Conservation (phyloP, 768 basidiomycete species). For the Auriscalpium microsporum region DNA sequence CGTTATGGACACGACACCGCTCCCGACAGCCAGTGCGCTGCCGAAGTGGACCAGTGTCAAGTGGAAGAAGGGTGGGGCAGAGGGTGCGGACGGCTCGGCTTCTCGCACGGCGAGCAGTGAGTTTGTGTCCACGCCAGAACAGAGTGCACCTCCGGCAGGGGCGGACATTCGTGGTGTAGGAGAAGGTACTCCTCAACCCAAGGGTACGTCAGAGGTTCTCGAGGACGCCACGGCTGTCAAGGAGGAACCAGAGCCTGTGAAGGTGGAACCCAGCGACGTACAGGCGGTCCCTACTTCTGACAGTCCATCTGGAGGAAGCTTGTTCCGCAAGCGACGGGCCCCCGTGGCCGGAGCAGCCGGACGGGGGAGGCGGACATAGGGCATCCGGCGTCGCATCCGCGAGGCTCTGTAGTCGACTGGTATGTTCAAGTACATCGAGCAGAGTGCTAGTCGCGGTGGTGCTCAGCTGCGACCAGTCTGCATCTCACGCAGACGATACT, state of each 20-base stretch:
- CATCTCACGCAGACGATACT: too few relatives aligned
- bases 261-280: neutral
- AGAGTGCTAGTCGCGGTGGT: too few relatives aligned
- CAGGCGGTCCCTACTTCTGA: neutral
- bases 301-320: conserved; percentile 1
- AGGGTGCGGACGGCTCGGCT: neutral
- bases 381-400: too few relatives aligned
- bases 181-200: too few relatives aligned
- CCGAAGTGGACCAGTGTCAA: conserved; percentile 14
- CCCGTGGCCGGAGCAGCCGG: conserved; percentile 4
- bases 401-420: too few relatives aligned
- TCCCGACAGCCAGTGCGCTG: neutral
- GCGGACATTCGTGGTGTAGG: too few relatives aligned
- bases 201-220: neutral
- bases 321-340: conserved; percentile 13
- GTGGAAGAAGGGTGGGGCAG: conserved; percentile 14
- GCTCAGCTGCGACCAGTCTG: too few relatives aligned
- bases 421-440: too few relatives aligned
- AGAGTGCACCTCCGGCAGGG: too few relatives aligned
- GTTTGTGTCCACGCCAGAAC: too few relatives aligned
- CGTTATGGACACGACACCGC: neutral
- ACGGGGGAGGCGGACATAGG: too few relatives aligned
- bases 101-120: neutral
- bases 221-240: conserved; percentile 1
- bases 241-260: conserved; percentile 5